Evolutionary conservation across 345 rosid genomes (phyloP).

Genomic region (Gynandropsis gynandra): DNA sequence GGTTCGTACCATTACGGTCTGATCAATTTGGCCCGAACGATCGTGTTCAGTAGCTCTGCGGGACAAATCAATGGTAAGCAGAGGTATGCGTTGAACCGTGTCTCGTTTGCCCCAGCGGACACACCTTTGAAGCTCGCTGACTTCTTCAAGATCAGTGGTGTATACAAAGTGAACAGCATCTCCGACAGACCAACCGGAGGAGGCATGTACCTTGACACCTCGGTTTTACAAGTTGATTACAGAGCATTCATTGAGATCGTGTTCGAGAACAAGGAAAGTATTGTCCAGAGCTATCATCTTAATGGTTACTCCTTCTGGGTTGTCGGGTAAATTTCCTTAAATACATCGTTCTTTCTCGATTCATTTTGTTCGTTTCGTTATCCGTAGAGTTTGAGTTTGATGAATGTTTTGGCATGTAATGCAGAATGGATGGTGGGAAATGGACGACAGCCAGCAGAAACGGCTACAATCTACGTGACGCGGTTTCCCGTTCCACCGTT

Average conservation of each 20-base stretch:
- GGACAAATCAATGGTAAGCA: slow-evolving; percentile 72
- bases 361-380: neutral
- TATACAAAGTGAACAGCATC: slow-evolving; percentile 54
- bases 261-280: slow-evolving; percentile 52
- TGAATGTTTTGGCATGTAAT: neutral
- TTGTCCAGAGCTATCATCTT: slow-evolving; percentile 69
- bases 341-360: neutral
- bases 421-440: slow-evolving; percentile 72
- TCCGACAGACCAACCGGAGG: slow-evolving; percentile 49
- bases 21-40: slow-evolving; percentile 48
- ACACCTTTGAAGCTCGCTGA: slow-evolving; percentile 90
- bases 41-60: slow-evolving; percentile 57
- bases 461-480: slow-evolving; percentile 57
- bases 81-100: slow-evolving; percentile 73
- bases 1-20: slow-evolving; percentile 87
- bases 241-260: slow-evolving; percentile 64
- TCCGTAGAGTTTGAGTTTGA: neutral
- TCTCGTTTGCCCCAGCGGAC: slow-evolving; percentile 53
- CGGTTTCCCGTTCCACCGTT: slow-evolving; percentile 48
- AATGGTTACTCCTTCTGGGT: slow-evolving; percentile 64
- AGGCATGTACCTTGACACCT: slow-evolving; percentile 49
- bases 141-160: slow-evolving; percentile 66
- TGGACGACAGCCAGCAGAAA: slow-evolving; percentile 56
- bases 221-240: slow-evolving; percentile 58
- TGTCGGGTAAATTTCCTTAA: slow-evolving; percentile 58